Conservation (phyloP, 2,329 filamentous ascomycete species). For the Leptoxyphium fumago region DNA sequence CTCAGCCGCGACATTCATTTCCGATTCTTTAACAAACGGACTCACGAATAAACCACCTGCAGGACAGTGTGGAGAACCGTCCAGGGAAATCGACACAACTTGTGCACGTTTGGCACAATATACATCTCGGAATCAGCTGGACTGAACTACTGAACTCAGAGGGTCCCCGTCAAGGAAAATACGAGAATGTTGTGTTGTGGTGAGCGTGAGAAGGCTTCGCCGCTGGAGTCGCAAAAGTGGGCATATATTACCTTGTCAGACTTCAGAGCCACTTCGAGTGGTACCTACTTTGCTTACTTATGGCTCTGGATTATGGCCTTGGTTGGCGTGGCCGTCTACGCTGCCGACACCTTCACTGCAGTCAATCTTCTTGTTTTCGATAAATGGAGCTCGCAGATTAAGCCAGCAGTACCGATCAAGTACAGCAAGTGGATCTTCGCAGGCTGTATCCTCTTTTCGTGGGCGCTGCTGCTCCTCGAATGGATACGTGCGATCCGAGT, state of each 20-base stretch:
- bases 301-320: slow-evolving; percentile 72
- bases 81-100: no score
- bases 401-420: slow-evolving; percentile 60
- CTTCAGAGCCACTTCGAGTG: slow-evolving; percentile 71
- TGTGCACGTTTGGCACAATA: no score
- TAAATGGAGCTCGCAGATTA: slow-evolving; percentile 71
- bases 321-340: slow-evolving; percentile 71
- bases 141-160: background rate
- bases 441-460: slow-evolving; percentile 79
- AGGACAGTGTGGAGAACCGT: background rate
- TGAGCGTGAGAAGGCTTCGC: slow-evolving; percentile 22
- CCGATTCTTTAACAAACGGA: background rate
- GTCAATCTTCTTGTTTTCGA: slow-evolving; percentile 82
- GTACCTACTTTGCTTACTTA: slow-evolving; percentile 63
- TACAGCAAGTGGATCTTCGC: slow-evolving; percentile 93
- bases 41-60: background rate
- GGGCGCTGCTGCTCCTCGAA: slow-evolving; percentile 66
- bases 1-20: background rate
- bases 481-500: slow-evolving; percentile 66
- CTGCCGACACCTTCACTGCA: slow-evolving; percentile 82
- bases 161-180: no score
- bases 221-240: slow-evolving; percentile 50
- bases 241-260: slow-evolving; percentile 67
- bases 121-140: background rate
- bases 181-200: slow-evolving; percentile 20